Conservation (phyloP, 208 protist species). For the Trypanosoma scelopori region DNA sequence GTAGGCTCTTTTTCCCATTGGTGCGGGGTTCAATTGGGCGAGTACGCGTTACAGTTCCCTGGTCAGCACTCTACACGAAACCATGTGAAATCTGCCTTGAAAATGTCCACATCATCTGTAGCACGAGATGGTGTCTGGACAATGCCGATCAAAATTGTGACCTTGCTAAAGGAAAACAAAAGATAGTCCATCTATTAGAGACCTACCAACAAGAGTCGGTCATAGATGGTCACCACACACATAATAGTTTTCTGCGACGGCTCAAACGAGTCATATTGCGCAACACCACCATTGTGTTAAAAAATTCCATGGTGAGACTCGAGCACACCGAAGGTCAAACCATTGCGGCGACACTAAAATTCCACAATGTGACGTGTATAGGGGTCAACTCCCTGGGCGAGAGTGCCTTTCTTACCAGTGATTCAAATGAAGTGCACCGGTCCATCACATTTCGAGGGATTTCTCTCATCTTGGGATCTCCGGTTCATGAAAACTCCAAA, state of each 20-base stretch:
- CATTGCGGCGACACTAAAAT: conserved; percentile 3
- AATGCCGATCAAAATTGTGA: conserved; percentile 14
- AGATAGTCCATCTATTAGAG: conserved; percentile 16
- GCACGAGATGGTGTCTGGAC: neutral
- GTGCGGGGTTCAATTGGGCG: conserved; percentile 39
- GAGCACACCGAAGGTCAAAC: neutral
- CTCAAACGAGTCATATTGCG: conserved; percentile 65
- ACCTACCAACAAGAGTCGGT: neutral
- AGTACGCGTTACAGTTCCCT: conserved; percentile 57
- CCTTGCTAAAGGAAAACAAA: conserved; percentile 1
- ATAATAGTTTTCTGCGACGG: conserved; percentile 39
- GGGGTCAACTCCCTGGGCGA: neutral
- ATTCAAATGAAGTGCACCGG: conserved; percentile 9
- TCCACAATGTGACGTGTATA: conserved; percentile 1
- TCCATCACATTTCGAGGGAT: conserved; percentile 7
- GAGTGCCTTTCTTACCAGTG: neutral
- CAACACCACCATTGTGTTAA: conserved; percentile 50
- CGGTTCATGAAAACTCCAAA: neutral
- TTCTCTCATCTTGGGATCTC: conserved; percentile 6
- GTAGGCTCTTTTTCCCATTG: conserved; percentile 35
- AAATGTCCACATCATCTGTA: conserved; percentile 42
- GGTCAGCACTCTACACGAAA: conserved; percentile 54
- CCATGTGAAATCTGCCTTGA: conserved; percentile 50
- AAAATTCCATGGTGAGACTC: conserved; percentile 39
- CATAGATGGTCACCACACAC: neutral